Evolutionary conservation across 495 filamentous ascomycete species (phyloP).

Genomic region (Podospora sp.): DNA sequence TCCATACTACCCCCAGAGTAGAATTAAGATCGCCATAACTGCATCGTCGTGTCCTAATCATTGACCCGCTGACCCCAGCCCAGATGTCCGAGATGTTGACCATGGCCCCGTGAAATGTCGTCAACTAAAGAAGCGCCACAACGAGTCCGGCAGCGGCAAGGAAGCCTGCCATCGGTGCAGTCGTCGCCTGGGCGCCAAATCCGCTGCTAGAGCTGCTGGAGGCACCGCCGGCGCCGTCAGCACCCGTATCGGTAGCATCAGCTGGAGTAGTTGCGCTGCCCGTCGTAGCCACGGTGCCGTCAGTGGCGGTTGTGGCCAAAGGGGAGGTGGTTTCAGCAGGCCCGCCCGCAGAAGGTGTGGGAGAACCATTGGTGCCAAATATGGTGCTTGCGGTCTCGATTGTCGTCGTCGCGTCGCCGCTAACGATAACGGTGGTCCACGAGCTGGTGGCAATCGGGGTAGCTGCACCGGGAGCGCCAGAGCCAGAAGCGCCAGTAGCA

Average conservation of each 20-base stretch:
- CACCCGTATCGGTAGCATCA: slow-evolving; percentile 22
- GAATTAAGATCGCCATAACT: slow-evolving; percentile 32
- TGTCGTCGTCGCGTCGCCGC: neutral
- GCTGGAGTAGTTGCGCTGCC: slow-evolving; percentile 2
- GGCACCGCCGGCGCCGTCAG: slow-evolving; percentile 30
- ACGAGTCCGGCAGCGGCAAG: slow-evolving; percentile 42
- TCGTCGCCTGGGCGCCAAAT: slow-evolving; percentile 31
- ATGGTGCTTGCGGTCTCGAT: neutral
- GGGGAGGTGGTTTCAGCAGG: neutral
- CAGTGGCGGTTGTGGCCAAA: neutral
- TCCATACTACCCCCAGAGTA: slow-evolving; percentile 17
- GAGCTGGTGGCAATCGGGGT: neutral
- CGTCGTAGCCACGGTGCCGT: slow-evolving; percentile 2
- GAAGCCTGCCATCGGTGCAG: slow-evolving; percentile 37
- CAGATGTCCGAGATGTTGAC: slow-evolving; percentile 21
- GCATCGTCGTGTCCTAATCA: slow-evolving; percentile 21
- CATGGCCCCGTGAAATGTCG: neutral
- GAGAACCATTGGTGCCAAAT: neutral
- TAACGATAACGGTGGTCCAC: neutral
- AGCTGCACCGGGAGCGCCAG: neutral
- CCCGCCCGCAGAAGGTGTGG: neutral
- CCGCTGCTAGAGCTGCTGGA: slow-evolving; percentile 27
- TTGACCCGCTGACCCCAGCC: slow-evolving; percentile 28
- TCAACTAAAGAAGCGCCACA: slow-evolving; percentile 34
- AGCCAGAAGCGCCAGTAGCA: neutral